A percentile compares a stretch with the other conserved stretches of the same genome.
Evolutionary conservation across 352 stramenopile species (phyloP).

Genomic region (Globisporangium parvum): DNA sequence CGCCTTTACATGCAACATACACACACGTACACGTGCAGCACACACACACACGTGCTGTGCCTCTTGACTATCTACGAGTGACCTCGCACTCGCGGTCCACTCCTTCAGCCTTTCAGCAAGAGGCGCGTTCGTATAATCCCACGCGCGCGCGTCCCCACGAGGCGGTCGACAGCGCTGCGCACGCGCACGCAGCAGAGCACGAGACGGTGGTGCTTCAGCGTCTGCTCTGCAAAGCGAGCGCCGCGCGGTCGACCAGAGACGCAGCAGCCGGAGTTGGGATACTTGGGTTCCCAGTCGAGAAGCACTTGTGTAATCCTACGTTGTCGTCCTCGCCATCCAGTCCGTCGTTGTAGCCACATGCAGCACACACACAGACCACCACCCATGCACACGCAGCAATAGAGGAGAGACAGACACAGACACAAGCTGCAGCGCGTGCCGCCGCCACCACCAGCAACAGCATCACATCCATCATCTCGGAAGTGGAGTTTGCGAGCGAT

Average conservation of each 20-base stretch:
- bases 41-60: conserved; percentile 1
- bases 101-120: conserved; percentile 11
- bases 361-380: background rate
- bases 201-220: conserved; percentile 8
- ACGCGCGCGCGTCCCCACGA: background rate
- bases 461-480: too few species aligned
- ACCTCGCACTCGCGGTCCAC: background rate
- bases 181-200: background rate
- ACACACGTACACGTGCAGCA: conserved; percentile 1
- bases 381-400: background rate
- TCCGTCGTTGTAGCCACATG: background rate
- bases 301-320: conserved; percentile 15
- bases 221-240: conserved; percentile 2
- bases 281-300: conserved; percentile 13
- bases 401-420: background rate
- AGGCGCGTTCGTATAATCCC: conserved; percentile 14
- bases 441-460: too few species aligned
- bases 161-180: background rate
- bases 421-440: background rate
- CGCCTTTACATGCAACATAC: conserved; percentile 1
- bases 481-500: too few species aligned
- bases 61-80: conserved; percentile 8
- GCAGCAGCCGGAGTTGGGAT: background rate
- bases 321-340: conserved; percentile 15
- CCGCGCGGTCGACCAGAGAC: background rate